phyloP scores from a whole-genome alignment of 2,329 filamentous ascomycete species.

The Botryosphaeria agaves region DNA sequence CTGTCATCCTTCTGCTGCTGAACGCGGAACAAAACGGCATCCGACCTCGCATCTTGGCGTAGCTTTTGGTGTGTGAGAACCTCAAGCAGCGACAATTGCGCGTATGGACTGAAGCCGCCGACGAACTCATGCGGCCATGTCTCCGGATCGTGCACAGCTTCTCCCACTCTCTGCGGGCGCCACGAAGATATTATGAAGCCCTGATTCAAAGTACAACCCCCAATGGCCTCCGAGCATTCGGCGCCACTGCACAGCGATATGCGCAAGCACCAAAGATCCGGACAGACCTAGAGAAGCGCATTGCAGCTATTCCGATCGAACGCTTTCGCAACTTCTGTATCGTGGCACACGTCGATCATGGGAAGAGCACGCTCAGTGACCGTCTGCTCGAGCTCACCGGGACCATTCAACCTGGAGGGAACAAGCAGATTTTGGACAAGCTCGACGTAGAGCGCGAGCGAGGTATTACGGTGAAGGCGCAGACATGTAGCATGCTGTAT shows the following conservation, averaged over 20 bases:
- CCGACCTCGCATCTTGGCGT: too few relatives aligned
- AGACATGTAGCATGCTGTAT: slow-evolving; percentile 97
- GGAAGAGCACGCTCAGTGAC: slow-evolving; percentile 90
- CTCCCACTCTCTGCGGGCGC: slow-evolving; percentile 1
- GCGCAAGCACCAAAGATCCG: slow-evolving; percentile 21
- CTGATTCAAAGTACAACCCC: too few relatives aligned
- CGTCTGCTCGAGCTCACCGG: slow-evolving; percentile 85
- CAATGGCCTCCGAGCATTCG: slow-evolving; percentile 14
- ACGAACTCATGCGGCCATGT: slow-evolving; percentile 3
- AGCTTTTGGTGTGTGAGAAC: too few relatives aligned
- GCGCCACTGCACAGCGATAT: slow-evolving; percentile 10
- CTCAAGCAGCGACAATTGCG: too few relatives aligned
- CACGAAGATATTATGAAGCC: not conserved
- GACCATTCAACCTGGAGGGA: slow-evolving; percentile 69
- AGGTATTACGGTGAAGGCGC: slow-evolving; percentile 96
- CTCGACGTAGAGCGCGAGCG: slow-evolving; percentile 91
- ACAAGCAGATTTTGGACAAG: slow-evolving; percentile 94
- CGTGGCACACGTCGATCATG: slow-evolving; percentile 96
- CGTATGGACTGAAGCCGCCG: too few relatives aligned
- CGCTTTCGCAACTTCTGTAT: slow-evolving; percentile 94
- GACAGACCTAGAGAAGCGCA: slow-evolving; percentile 43
- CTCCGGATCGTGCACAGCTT: not conserved
- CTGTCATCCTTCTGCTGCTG: too few relatives aligned
- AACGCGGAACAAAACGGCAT: too few relatives aligned
- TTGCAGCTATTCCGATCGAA: slow-evolving; percentile 59